Evolutionary conservation across 257 asterid species (phyloP), one percentile per base, ranked within the genome.

Genomic region (Ilex asprella): DNA sequence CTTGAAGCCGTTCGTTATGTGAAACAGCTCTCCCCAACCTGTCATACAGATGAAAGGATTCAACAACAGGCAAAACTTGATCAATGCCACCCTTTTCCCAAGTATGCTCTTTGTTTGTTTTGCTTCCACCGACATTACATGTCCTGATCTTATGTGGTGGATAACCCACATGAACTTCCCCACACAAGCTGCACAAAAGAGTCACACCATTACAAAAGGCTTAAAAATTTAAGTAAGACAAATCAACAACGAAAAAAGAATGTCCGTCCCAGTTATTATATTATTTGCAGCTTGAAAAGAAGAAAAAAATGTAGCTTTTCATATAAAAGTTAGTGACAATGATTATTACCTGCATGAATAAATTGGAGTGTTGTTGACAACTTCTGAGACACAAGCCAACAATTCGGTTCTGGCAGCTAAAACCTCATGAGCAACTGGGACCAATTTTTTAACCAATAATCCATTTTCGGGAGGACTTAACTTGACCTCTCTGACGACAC

Each of bases 21-120:
- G 92, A 74, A 49, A 88, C 88, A 15, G 90, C 88, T 79, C 90
- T 72, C 41, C 86, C 92, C 70, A 84, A 46, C 60, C 95, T 74
- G 63, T 86, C 95, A 65, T 84, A 88, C 56, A 88, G 75, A 78
- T 88, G 96, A 67, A 76, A 86, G 52, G 90, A 84, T 55, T 83
- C 83, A 32, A 77, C 86, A 7, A 61, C 70, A 16, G 84, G 93
- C 58, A 84, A 53, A 15, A 88, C 56, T 31, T 77, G 82, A 60
- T 84, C 85, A 43, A 73, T 60, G 1, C 78, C 79, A 14, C 95
- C 95, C 59, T 63, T 84, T 61, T 61, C 71, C 95, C 96, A 88
- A 16, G 67, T 62, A 53, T 86, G 95, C 60, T 83, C 82, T 75
- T 76, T 83, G 69, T 59, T 74, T 66, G 60, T 76, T 54, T 50